Conservation (phyloP, 306 rosid genomes). For the Gastrolobium bilobum region DNA sequence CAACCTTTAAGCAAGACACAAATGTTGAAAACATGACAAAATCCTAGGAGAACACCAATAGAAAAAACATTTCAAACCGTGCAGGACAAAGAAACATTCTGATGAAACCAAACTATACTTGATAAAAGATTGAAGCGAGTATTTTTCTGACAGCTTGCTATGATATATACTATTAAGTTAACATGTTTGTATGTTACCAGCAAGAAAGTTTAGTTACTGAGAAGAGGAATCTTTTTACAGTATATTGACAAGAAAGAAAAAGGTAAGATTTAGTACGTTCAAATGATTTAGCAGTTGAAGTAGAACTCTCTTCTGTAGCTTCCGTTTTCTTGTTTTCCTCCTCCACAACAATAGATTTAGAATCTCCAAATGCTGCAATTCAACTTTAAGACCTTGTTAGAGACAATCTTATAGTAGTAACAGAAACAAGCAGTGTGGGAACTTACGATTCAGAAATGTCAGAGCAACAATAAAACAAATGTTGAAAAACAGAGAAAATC, state of each 20-base stretch:
- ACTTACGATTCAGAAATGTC: slow-evolving; percentile 76
- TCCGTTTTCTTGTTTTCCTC: slow-evolving; percentile 47
- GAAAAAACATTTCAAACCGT: not conserved
- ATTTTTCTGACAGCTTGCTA: slow-evolving; percentile 2
- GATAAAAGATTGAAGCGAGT: slow-evolving; percentile 4
- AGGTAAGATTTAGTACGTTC: slow-evolving; percentile 45
- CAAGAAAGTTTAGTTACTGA: slow-evolving; percentile 27
- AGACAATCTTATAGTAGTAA: not conserved
- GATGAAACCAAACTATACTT: not conserved
- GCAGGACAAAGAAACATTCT: slow-evolving; percentile 18
- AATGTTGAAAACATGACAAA: slow-evolving; percentile 29
- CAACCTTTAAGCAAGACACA: not conserved
- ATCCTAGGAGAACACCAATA: not conserved
- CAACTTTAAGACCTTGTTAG: slow-evolving; percentile 23
- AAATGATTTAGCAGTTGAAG: slow-evolving; percentile 43
- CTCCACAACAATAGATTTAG: slow-evolving; percentile 61
- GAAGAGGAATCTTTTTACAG: slow-evolving; percentile 12
- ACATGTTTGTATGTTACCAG: not conserved
- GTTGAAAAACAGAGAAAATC: slow-evolving; percentile 75
- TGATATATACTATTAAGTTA: not conserved
- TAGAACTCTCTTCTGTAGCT: slow-evolving; percentile 32
- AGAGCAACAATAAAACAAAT: slow-evolving; percentile 61
- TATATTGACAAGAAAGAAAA: slow-evolving; percentile 21
- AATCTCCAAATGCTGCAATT: slow-evolving; percentile 69
- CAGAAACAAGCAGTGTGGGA: slow-evolving; percentile 11